phyloP scores from a whole-genome alignment of 2,329 filamentous ascomycete species.

The Fonsecaea erecta region DNA sequence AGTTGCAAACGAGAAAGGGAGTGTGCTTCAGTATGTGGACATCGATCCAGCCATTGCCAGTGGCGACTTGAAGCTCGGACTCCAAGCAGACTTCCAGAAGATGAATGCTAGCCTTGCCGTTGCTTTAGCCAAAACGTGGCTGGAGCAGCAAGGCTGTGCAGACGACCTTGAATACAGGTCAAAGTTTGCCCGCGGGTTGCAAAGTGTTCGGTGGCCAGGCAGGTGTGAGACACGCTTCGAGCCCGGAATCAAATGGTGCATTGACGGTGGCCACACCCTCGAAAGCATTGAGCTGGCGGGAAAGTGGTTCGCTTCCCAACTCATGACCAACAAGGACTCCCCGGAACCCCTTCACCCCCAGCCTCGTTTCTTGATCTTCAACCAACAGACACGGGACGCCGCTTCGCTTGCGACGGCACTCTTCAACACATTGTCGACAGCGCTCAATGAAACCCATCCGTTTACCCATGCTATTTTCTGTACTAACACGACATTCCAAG shows the following conservation, averaged over 20 bases:
- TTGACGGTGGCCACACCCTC: conserved; percentile 86
- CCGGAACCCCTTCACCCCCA: conserved; percentile 34
- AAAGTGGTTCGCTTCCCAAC: conserved; percentile 70
- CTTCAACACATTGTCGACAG: conserved; percentile 59
- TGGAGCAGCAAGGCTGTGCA: conserved; percentile 44
- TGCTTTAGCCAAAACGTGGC: conserved; percentile 51
- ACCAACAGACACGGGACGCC: conserved; percentile 86
- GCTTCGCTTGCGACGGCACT: conserved; percentile 66
- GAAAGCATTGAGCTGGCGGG: conserved; percentile 80
- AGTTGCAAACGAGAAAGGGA: conserved; percentile 57
- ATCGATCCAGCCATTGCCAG: conserved; percentile 53
- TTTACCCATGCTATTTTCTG: conserved; percentile 82
- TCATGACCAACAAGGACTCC: conserved; percentile 40
- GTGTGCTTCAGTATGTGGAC: conserved; percentile 49
- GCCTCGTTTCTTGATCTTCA: conserved; percentile 75
- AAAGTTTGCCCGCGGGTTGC: conserved; percentile 67
- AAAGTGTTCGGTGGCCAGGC: conserved; percentile 70
- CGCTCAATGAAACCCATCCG: conserved; percentile 47
- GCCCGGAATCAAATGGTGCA: conserved; percentile 69
- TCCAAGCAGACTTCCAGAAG: conserved; percentile 67
- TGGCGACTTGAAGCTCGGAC: conserved; percentile 58
- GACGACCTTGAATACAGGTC: conserved; percentile 9
- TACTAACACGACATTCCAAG: conserved; percentile 71
- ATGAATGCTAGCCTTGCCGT: conserved; percentile 66
- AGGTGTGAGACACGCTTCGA: conserved; percentile 73